phyloP scores from a whole-genome alignment of 108 stramenopile species.

The Skeletonema potamos region DNA sequence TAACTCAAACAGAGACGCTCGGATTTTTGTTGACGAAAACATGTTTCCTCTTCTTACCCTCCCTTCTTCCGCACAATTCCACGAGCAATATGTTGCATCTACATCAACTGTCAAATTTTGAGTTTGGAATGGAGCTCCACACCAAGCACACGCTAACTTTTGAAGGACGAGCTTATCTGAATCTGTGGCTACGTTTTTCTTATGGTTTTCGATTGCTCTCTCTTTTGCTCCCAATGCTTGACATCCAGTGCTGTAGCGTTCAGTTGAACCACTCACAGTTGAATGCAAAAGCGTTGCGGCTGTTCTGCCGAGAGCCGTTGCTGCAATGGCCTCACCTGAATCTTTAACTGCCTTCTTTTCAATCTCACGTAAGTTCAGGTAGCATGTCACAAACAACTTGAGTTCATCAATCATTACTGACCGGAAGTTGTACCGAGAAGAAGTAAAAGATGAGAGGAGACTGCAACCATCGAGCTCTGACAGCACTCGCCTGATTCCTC shows the following conservation, averaged over 20 bases:
- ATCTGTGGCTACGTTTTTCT: conserved; percentile 44
- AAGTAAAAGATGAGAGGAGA: neutral
- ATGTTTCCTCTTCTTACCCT: conserved; percentile 63
- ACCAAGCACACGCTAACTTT: conserved; percentile 62
- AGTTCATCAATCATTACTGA: conserved; percentile 44
- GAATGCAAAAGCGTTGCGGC: conserved; percentile 31
- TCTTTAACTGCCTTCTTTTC: conserved; percentile 61
- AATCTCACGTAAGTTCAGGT: conserved; percentile 52
- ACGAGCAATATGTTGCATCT: conserved; percentile 60
- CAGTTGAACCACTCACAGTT: conserved; percentile 32
- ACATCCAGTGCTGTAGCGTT: conserved; percentile 42
- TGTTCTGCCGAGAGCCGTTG: conserved; percentile 25
- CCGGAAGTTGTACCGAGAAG: neutral
- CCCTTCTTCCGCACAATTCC: conserved; percentile 63
- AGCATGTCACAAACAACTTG: conserved; percentile 49
- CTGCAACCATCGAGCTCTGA: conserved; percentile 3
- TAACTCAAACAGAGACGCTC: conserved; percentile 58
- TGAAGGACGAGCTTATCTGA: conserved; percentile 46
- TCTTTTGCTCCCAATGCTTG: conserved; percentile 59
- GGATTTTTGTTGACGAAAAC: conserved; percentile 49
- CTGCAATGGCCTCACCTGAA: conserved; percentile 38
- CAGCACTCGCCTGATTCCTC: conserved; percentile 28
- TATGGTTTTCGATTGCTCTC: conserved; percentile 45
- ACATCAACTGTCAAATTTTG: conserved; percentile 20
- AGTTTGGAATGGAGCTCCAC: conserved; percentile 29